Evolutionary conservation across 1,284 basidiomycete genomes (phyloP).

Genomic region (Sporisorium scitamineum): DNA sequence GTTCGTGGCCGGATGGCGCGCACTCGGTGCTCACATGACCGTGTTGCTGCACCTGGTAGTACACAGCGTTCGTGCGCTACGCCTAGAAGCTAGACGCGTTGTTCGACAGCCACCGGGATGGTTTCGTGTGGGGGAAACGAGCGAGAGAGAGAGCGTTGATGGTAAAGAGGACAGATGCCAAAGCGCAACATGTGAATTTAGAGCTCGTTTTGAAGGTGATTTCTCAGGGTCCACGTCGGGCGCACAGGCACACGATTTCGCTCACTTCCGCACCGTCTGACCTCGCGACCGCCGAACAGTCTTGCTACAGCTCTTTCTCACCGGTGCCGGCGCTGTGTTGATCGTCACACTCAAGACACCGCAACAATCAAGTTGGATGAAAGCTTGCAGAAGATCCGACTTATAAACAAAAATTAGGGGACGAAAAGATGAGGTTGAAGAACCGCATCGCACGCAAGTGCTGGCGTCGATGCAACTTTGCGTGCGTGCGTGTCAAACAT

Average conservation of each 20-base stretch:
- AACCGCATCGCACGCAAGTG: neutral
- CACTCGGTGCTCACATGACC: conserved; percentile 3
- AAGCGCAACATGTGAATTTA: neutral
- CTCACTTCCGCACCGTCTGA: neutral
- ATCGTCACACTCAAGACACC: neutral
- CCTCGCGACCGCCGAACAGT: neutral
- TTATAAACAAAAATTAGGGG: neutral
- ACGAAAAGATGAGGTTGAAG: neutral
- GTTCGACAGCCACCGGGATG: neutral
- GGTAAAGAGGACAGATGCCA: neutral
- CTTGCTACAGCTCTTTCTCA: neutral
- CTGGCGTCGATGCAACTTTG: neutral
- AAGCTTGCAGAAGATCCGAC: conserved; percentile 11
- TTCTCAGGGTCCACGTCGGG: conserved; percentile 6
- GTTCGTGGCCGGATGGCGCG: conserved; percentile 1
- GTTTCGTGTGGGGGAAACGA: neutral
- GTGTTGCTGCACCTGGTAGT: too few species aligned
- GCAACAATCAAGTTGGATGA: neutral
- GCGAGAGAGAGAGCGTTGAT: neutral
- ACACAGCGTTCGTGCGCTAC: neutral
- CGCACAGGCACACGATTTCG: conserved; percentile 1
- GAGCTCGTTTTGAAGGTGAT: neutral
- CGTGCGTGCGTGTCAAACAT: neutral
- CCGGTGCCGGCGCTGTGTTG: too few species aligned
- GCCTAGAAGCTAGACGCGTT: neutral